phyloP scores from a whole-genome alignment of 2,329 filamentous ascomycete species.

The Alternaria gansuensis region DNA sequence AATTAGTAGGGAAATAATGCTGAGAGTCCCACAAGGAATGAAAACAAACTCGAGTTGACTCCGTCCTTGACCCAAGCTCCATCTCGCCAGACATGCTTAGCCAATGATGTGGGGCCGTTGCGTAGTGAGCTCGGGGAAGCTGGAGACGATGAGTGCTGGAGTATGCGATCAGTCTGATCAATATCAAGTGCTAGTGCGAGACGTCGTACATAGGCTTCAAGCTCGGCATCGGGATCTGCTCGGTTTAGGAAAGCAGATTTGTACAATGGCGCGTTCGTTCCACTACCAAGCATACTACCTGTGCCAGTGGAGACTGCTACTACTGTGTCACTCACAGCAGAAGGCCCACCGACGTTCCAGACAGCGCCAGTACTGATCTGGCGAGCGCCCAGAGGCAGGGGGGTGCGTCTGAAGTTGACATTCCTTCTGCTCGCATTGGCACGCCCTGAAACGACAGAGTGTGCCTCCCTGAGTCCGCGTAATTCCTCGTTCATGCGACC shows the following conservation, averaged over 20 bases:
- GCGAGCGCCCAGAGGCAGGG: constrained; percentile 35
- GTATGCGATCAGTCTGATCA: constrained; percentile 71
- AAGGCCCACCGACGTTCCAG: constrained; percentile 79
- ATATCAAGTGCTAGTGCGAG: constrained; percentile 84
- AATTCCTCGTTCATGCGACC: constrained; percentile 47
- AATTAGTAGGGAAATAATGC: constrained; percentile 17
- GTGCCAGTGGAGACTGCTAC: constrained; percentile 67
- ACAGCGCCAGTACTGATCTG: constrained; percentile 73
- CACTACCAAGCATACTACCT: constrained; percentile 71
- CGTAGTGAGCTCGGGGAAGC: constrained; percentile 16
- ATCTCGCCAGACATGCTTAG: constrained; percentile 53
- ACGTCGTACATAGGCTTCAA: constrained; percentile 74
- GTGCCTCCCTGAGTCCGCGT: constrained; percentile 43
- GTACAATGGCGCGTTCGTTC: constrained; percentile 74
- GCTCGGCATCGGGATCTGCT: constrained; percentile 65
- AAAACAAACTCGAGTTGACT: constrained; percentile 45
- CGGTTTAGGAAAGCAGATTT: constrained; percentile 65
- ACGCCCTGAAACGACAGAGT: constrained; percentile 40
- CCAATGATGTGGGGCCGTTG: constrained; percentile 10
- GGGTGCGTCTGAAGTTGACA: constrained; percentile 36
- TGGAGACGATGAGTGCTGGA: constrained; percentile 55
- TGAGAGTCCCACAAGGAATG: constrained; percentile 4
- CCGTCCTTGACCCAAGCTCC: constrained; percentile 53
- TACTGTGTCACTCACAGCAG: constrained; percentile 63
- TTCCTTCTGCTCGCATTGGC: constrained; percentile 30